phyloP scores from a whole-genome alignment of 305 asterid species.

The Striga hermonthica region DNA sequence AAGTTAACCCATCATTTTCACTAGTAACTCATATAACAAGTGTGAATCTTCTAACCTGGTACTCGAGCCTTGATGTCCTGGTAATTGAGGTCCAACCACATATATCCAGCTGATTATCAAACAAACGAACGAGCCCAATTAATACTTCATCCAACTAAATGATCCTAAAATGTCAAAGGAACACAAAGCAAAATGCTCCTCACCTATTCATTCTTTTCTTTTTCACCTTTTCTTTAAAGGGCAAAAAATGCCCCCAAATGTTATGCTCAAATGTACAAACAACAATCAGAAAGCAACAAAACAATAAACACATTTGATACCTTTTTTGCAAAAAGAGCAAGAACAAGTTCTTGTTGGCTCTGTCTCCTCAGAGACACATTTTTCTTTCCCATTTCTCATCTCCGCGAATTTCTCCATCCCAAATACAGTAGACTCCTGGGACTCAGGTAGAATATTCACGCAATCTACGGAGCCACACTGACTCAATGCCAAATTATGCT shows the following conservation, averaged over 20 bases:
- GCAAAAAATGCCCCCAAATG: too few relatives aligned
- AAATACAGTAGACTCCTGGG: constrained; percentile 65
- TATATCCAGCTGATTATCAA: constrained; percentile 55
- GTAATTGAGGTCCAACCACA: constrained; percentile 83
- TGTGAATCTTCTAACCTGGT: constrained; percentile 45
- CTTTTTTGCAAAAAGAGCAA: constrained; percentile 85
- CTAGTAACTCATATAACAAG: not conserved
- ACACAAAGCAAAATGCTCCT: too few relatives aligned
- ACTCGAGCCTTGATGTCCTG: constrained; percentile 75
- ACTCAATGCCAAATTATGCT: constrained; percentile 54
- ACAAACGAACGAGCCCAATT: constrained; percentile 20
- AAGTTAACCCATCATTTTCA: too few relatives aligned
- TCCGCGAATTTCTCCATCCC: constrained; percentile 29
- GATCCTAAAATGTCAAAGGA: not conserved
- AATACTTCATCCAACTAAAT: constrained; percentile 3
- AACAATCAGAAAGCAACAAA: too few relatives aligned
- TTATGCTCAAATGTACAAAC: too few relatives aligned
- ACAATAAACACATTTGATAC: constrained; percentile 33
- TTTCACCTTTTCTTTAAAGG: too few relatives aligned
- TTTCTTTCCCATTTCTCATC: not conserved
- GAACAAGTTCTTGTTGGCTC: constrained; percentile 45
- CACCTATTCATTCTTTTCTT: too few relatives aligned
- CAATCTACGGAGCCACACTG: constrained; percentile 67
- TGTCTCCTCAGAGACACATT: constrained; percentile 26
- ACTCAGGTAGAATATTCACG: constrained; percentile 47